A percentile compares a stretch with the other conserved stretches of the same genome.
phyloP scores from a whole-genome alignment of 2,329 filamentous ascomycete genomes.

The Penicillium expansum region DNA sequence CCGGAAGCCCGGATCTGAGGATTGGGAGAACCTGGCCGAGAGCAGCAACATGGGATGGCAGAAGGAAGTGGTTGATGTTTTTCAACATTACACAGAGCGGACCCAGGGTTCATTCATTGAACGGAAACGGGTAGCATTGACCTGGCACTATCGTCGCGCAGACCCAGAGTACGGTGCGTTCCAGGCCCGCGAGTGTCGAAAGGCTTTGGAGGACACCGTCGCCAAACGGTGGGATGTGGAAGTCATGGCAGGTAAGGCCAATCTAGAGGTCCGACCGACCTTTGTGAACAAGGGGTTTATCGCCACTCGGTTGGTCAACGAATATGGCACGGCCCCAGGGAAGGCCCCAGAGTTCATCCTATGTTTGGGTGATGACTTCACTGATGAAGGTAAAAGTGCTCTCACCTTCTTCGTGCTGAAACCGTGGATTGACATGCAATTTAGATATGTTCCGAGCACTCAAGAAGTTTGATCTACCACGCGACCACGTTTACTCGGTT shows the following conservation, averaged over 20 bases:
- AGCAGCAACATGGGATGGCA: constrained; percentile 92
- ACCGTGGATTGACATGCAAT: background rate
- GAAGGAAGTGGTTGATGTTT: constrained; percentile 74
- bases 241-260: constrained; percentile 95
- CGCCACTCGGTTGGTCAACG: constrained; percentile 73
- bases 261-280: constrained; percentile 91
- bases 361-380: constrained; percentile 92
- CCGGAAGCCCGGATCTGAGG: constrained; percentile 68
- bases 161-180: constrained; percentile 81
- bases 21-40: constrained; percentile 88
- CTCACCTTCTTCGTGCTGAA: background rate
- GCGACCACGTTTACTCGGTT: constrained; percentile 77
- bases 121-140: constrained; percentile 87
- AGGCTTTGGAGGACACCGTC: constrained; percentile 74
- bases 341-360: constrained; percentile 78
- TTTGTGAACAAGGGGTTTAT: constrained; percentile 99
- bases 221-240: constrained; percentile 83
- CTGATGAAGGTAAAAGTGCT: constrained; percentile 78
- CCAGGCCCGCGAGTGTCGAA: constrained; percentile 77
- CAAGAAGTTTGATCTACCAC: constrained; percentile 53
- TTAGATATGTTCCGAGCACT: constrained; percentile 81
- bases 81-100: constrained; percentile 82
- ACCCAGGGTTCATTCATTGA: constrained; percentile 92
- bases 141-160: constrained; percentile 93
- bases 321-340: constrained; percentile 58